Evolutionary conservation across 2,329 filamentous ascomycete species (phyloP).

Genomic region (Xylariaceae sp.): DNA sequence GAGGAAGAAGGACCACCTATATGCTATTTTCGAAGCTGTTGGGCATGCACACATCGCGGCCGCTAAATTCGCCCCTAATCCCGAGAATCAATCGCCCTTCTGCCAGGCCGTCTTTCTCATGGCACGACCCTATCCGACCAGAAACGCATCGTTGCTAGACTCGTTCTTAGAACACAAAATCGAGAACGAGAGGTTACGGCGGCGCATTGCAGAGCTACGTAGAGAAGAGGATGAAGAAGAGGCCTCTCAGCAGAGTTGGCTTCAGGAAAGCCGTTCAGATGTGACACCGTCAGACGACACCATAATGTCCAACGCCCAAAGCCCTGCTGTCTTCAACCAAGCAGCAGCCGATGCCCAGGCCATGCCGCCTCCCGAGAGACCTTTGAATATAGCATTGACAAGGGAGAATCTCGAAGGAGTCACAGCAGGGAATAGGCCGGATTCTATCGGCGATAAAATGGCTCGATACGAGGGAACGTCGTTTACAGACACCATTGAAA

Average conservation of each 20-base stretch:
- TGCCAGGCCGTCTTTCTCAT: slow-evolving; percentile 95
- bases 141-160: slow-evolving; percentile 83
- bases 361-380: slow-evolving; percentile 72
- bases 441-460: slow-evolving; percentile 86
- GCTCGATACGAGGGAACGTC: slow-evolving; percentile 77
- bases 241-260: slow-evolving; percentile 66
- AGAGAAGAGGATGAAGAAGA: slow-evolving; percentile 86
- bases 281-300: slow-evolving; percentile 57
- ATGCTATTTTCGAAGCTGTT: slow-evolving; percentile 85
- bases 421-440: slow-evolving; percentile 67
- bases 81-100: slow-evolving; percentile 69
- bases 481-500: slow-evolving; percentile 87
- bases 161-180: slow-evolving; percentile 97
- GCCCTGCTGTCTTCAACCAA: slow-evolving; percentile 40
- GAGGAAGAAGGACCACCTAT: slow-evolving; percentile 73
- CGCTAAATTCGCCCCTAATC: slow-evolving; percentile 67
- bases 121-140: slow-evolving; percentile 86
- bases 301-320: slow-evolving; percentile 43
- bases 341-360: slow-evolving; percentile 49
- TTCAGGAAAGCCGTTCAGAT: slow-evolving; percentile 61
- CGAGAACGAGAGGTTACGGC: slow-evolving; percentile 86
- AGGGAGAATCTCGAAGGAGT: slow-evolving; percentile 80
- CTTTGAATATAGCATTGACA: slow-evolving; percentile 73
- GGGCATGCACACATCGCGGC: slow-evolving; percentile 87
- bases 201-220: slow-evolving; percentile 83